Base-by-base conservation (phyloP, 495 filamentous ascomycete species). In the Penicillium malachiteum region DNA sequence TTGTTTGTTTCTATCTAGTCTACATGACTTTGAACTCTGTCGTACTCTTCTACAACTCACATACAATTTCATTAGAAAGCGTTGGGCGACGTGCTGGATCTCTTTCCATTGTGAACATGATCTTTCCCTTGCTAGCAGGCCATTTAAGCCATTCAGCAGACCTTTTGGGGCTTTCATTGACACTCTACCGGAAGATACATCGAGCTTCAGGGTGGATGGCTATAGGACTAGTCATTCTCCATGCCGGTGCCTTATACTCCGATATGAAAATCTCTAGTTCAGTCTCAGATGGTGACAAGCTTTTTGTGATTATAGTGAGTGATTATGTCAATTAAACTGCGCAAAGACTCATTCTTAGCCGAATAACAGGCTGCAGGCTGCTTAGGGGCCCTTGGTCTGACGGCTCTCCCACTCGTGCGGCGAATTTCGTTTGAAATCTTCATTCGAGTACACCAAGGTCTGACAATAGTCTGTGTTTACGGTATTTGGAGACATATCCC, bases 381-480 rank as follows among this genome's bases (percentile, higher is more conserved):
- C 55, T 45, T 70, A 13, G 32, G 39, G 26, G 8, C 56, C 1
- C 56, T 70, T 37, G 40, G 44, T n/a, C 35, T 71, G 6, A 47
- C 68, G 53, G 64, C 59, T 2, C 35, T 62, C 21, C 56, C 51
- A 52, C 58, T 14, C 14, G 17, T 75, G 57, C 57, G 62, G 8
- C 50, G 42, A 34, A 55, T 30, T 26, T 68, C 60, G 4, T 75
- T 71, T 40, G 58, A 74, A 50, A 52, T 71, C 44, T 77, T 77
- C 43, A 59, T 75, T 41, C 58, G 60, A 26, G 56, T 21, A 33
- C 58, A 77, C 56, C 58, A 75, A 59, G 50, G 45, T 17, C 56
- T 71, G 14, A 50, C 68, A 2, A 52, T 46, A 8, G 35, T 65
- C 21, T 63, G 59, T 59, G 18, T 67, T 13, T 72, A 69, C 54